Evolutionary conservation across 805 yeast species (phyloP), one percentile per base, ranked within the genome.

Genomic region (Yamadazyma nakazawae): DNA sequence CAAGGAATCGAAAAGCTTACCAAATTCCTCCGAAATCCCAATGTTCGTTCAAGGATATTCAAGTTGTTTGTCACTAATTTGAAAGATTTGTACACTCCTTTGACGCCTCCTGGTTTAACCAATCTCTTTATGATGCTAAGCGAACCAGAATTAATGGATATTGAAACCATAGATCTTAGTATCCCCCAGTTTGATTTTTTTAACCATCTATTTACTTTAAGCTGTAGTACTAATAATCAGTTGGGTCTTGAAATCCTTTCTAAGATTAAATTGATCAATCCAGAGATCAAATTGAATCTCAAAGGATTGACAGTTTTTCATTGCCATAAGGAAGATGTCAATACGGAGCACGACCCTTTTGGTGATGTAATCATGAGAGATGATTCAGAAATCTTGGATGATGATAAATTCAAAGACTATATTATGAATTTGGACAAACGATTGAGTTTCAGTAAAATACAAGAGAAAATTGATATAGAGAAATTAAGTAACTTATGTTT

Each of bases 201-300:
- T 37, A 54, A 63, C 45, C 55, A 59, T 5, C 52, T 67, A 35
- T 53, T 50, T 36, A 61, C 67, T 1, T 55, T 67, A 26, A 63
- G 67, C 12, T 64, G 68, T 43, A 59, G 63, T 40, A 64, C 71
- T n/a, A 58, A 58, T 37, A 55, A 58, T 44, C 68, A 62, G 43
- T 47, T 62, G 30, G 71, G 72, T 12, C 51, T 67, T 19, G 61
- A 61, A 40, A 49, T 66, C 1, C 43, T 67, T 24, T 48, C 53
- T 19, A 55, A 57, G 26, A 34, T 66, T 14, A 54, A 56, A 41
- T 49, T 65, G 10, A 34, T 51, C 5, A 52, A 54, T 41, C 51
- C 54, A 11, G 61, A 54, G 25, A 37, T 49, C 40, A 65, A 64
- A 49, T 44, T 67, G 30, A 52, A 55, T 24, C 50, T 66, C 11